Evolutionary conservation across 192 early-diverging fungal species (phyloP), one percentile per base, ranked within the genome.

Genomic region (Coemansia sp.): DNA sequence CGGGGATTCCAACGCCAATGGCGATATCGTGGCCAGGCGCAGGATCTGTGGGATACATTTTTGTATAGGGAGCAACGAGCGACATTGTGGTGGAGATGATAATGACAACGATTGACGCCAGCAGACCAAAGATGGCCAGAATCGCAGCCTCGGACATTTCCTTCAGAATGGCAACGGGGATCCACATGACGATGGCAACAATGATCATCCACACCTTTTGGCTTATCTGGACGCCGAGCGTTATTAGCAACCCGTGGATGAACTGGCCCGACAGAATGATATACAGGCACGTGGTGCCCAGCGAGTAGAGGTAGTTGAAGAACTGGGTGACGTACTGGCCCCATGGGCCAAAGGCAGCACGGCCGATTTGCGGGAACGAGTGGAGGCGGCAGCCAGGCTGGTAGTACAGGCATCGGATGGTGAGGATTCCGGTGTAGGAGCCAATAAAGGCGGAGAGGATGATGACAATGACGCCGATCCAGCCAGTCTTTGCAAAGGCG

Each of bases 71-170:
- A 1, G 71, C 31, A 11, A 62, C 59, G 19, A 85, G 36, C 13
- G 87, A 72, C 57, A 84, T 70, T 30, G 79, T 72, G 5, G 89
- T 64, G 0, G 87, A 83, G 22, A 90, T 83, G n/a, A 82, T 38
- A 34, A 91, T 85, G 0, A 90, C 87, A 6, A 86, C 64, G 3
- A 93, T 44, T 0, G 91, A 89, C 0, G 91, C 86, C 15, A 87
- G 38, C 14, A 86, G 84, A 8, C 89, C 91, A 48, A 89, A 84
- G 27, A 87, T 78, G 55, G 86, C 86, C 55, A 87, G 54, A 28
- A 89, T 57, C 19, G 88, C 89, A 7, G 91, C 84, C 73, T 93
- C 91, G 40, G 88, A 87, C 84, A 93, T 87, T 8, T 85, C 80
- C 70, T 89, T 91, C 22, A 90, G 82, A 14, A 75, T 67, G 13